Evolutionary conservation across 2,329 filamentous ascomycete species (phyloP).

Genomic region (Sporothrix brunneoviolacea): DNA sequence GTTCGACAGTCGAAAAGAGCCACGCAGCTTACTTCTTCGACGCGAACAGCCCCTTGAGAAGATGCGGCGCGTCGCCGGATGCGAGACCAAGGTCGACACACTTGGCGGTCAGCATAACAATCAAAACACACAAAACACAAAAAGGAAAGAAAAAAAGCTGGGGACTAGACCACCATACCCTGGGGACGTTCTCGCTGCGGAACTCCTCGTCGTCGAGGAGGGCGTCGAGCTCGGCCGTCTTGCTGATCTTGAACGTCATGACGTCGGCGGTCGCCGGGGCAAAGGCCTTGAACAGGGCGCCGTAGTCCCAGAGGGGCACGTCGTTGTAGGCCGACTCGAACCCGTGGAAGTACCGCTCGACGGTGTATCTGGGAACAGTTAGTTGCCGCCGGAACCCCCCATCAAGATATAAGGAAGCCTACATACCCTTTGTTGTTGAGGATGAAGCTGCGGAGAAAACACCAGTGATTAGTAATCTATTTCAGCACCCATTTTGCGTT

Average conservation of each 20-base stretch:
- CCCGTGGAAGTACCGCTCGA: slow-evolving; percentile 81
- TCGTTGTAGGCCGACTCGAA: slow-evolving; percentile 75
- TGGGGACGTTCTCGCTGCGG: neutral
- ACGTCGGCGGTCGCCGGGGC: neutral
- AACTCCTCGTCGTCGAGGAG: neutral
- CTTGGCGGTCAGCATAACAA: too few species aligned
- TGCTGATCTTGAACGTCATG: neutral
- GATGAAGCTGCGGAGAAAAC: slow-evolving; percentile 49
- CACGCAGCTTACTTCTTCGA: too few species aligned
- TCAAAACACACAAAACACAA: too few species aligned
- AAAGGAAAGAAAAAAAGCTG: too few species aligned
- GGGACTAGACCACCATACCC: too few species aligned
- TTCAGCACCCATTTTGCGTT: too few species aligned
- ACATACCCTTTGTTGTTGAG: slow-evolving; percentile 85
- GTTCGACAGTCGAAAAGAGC: too few species aligned
- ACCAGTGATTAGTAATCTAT: too few species aligned
- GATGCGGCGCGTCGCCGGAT: neutral
- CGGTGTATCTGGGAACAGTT: too few species aligned
- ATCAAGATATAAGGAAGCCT: too few species aligned
- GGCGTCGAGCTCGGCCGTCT: neutral
- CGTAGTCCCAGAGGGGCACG: slow-evolving; percentile 57
- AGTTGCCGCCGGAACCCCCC: too few species aligned
- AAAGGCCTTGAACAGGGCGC: neutral
- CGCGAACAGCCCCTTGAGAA: neutral
- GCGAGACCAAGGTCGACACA: neutral